Conservation (phyloP, 2,329 filamentous ascomycete species). For the Ciborinia camelliae region DNA sequence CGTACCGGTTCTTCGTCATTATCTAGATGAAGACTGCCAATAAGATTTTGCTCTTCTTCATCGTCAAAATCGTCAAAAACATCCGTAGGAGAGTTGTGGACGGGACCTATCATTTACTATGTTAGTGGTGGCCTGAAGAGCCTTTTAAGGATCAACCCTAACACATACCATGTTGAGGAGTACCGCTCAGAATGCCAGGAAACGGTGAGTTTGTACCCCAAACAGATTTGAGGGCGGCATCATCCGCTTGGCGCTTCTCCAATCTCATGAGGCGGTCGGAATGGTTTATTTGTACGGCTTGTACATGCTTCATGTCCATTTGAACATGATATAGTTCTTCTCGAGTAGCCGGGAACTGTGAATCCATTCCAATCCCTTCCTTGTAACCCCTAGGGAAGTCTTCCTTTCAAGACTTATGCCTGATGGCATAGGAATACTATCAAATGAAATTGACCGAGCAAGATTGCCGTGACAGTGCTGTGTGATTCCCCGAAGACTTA, state of each 20-base stretch:
- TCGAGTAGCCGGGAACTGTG: constrained; percentile 55
- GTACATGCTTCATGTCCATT: constrained; percentile 67
- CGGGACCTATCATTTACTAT: constrained; percentile 57
- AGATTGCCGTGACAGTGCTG: not conserved
- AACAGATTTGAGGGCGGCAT: constrained; percentile 72
- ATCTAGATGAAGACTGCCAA: constrained; percentile 80
- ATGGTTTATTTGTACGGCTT: constrained; percentile 60
- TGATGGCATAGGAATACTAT: constrained; percentile 13
- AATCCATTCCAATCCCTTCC: constrained; percentile 55
- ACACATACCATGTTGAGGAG: constrained; percentile 77
- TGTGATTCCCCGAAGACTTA: not conserved
- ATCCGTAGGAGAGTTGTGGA: constrained; percentile 76
- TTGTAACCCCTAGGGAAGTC: constrained; percentile 18
- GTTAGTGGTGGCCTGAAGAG: constrained; percentile 23
- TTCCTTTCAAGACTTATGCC: not conserved
- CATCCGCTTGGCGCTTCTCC: constrained; percentile 65
- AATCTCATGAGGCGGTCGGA: constrained; percentile 58
- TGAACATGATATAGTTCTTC: constrained; percentile 67
- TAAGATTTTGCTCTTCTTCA: constrained; percentile 75
- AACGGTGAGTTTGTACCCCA: constrained; percentile 93
- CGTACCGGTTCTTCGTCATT: constrained; percentile 82
- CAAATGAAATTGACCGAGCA: not conserved
- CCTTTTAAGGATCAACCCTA: not conserved
- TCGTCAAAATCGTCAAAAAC: constrained; percentile 85
- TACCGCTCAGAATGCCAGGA: constrained; percentile 76